These are phyloP conservation scores for Nepenthes gracilis DNA, from an alignment of 148 eudicot species.

Conservation along the genomic window DNA sequence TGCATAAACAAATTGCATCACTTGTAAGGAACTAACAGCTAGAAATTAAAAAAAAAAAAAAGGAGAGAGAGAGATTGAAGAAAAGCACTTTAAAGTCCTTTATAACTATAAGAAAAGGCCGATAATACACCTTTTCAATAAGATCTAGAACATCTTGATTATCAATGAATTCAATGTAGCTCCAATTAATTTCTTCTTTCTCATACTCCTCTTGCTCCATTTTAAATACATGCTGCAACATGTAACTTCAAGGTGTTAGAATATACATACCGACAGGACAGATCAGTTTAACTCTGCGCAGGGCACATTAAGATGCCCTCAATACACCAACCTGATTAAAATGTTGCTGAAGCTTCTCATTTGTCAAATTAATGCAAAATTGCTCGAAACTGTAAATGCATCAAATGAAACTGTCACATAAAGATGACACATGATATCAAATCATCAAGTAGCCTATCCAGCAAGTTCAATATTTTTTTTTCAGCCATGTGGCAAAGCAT, in stretches of 20 bases:
- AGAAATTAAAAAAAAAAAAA: neutral
- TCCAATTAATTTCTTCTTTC: slow-evolving; percentile 95
- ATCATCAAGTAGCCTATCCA: slow-evolving; percentile 7
- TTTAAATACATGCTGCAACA: slow-evolving; percentile 89
- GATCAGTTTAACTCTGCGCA: neutral
- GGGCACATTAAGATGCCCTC: slow-evolving; percentile 5
- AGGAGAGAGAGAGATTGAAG: neutral
- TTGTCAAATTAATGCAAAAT: slow-evolving; percentile 94
- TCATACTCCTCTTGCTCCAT: slow-evolving; percentile 99
- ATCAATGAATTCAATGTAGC: slow-evolving; percentile 98
- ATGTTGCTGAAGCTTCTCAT: slow-evolving; percentile 99
- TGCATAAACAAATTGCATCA: neutral
- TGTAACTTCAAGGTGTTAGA: slow-evolving; percentile 3
- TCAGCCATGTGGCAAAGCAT: too few species aligned
- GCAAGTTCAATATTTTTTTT: neutral
- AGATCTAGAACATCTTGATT: slow-evolving; percentile 93
- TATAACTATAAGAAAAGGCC: neutral
- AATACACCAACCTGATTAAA: slow-evolving; percentile 69
- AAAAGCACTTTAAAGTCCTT: neutral
- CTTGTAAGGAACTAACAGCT: neutral
- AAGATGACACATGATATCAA: neutral
- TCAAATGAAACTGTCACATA: neutral
- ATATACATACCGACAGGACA: slow-evolving; percentile 4
- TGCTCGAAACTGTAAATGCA: slow-evolving; percentile 86
- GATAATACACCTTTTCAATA: slow-evolving; percentile 80